phyloP scores from a whole-genome alignment of 2,329 filamentous ascomycete species.

The Aspergillus sp. region DNA sequence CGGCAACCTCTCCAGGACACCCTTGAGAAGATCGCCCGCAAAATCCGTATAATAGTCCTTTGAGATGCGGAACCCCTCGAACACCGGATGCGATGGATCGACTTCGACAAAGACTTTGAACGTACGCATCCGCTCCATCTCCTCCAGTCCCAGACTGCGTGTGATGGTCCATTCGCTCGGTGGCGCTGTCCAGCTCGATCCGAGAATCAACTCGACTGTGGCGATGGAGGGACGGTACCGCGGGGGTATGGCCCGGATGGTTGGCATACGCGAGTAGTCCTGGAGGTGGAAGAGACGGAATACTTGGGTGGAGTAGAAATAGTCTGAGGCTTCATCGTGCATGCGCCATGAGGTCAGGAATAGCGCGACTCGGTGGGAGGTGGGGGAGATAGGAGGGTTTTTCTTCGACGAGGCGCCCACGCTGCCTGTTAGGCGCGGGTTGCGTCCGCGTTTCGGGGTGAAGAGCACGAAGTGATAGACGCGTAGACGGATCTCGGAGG shows the following conservation, averaged over 20 bases:
- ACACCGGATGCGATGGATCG: conserved; percentile 57
- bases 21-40: conserved; percentile 51
- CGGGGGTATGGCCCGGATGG: conserved; percentile 53
- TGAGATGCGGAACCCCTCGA: conserved; percentile 60
- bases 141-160: conserved; percentile 51
- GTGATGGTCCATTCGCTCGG: conserved; percentile 58
- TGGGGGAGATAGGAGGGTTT: conserved; percentile 35
- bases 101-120: conserved; percentile 61
- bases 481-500: conserved; percentile 55
- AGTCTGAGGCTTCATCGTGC: conserved; percentile 54
- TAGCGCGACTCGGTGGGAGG: conserved; percentile 40
- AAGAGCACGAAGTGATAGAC: conserved; percentile 52
- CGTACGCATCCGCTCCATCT: conserved; percentile 50
- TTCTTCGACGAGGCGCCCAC: conserved; percentile 42
- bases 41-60: conserved; percentile 61
- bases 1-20: conserved; percentile 54
- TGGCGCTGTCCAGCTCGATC: conserved; percentile 60
- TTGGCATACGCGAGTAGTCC: conserved; percentile 48
- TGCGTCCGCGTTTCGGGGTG: conserved; percentile 33
- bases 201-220: conserved; percentile 58
- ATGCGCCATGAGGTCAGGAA: conserved; percentile 47
- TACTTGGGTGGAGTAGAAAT: conserved; percentile 55
- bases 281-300: conserved; percentile 58
- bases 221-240: conserved; percentile 55
- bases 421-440: conserved; percentile 31